These are phyloP conservation scores for Xylaria cubensis DNA, from an alignment of 495 filamentous ascomycete species.

Conservation along the genomic window DNA sequence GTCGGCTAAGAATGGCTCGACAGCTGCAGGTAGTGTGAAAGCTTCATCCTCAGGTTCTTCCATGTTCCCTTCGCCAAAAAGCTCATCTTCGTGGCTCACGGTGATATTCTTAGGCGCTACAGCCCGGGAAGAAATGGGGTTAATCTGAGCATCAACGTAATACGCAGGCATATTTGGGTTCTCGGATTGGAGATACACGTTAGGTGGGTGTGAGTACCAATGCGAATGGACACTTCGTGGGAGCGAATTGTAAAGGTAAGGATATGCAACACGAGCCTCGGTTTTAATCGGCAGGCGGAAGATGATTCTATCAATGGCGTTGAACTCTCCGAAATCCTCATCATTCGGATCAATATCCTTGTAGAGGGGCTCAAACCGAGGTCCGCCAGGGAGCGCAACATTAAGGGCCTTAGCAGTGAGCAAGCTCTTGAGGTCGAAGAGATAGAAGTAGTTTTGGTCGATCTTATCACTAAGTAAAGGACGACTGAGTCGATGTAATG, in stretches of 20 bases:
- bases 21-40: slow-evolving; percentile 80
- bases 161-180: slow-evolving; percentile 92
- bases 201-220: slow-evolving; percentile 93
- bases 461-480: slow-evolving; percentile 91
- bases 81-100: slow-evolving; percentile 90
- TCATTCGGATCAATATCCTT: slow-evolving; percentile 99
- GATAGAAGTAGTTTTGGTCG: slow-evolving; percentile 97
- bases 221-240: slow-evolving; percentile 92
- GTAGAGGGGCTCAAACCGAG: slow-evolving; percentile 96
- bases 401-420: slow-evolving; percentile 97
- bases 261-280: slow-evolving; percentile 93
- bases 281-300: slow-evolving; percentile 96
- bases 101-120: slow-evolving; percentile 96
- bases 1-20: slow-evolving; percentile 88
- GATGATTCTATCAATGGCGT: slow-evolving; percentile 98
- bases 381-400: slow-evolving; percentile 94
- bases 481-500: slow-evolving; percentile 87
- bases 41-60: slow-evolving; percentile 79
- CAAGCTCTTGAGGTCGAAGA: slow-evolving; percentile 96
- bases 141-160: slow-evolving; percentile 97
- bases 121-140: slow-evolving; percentile 93
- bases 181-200: slow-evolving; percentile 88
- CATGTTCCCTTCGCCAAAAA: slow-evolving; percentile 84
- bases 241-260: slow-evolving; percentile 94
- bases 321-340: slow-evolving; percentile 99